A percentile compares a stretch with the other conserved stretches of the same genome.
Evolutionary conservation across 768 basidiomycete species (phyloP).

Genomic region (Fistulinella prunicolor): DNA sequence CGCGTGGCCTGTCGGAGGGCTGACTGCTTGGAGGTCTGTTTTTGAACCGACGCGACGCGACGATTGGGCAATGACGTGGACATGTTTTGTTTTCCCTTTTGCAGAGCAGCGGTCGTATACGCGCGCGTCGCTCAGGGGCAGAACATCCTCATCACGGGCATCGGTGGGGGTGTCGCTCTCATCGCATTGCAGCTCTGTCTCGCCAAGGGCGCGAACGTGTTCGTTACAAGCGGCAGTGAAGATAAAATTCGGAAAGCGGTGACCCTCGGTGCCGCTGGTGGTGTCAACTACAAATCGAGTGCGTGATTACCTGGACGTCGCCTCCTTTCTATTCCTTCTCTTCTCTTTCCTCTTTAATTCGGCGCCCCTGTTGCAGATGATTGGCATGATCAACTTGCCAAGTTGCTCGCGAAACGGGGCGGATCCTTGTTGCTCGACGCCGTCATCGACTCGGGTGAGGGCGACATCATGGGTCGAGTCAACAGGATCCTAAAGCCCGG

Average conservation of each 20-base stretch:
- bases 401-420: conserved; percentile 37
- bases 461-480: conserved; percentile 54
- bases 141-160: conserved; percentile 76
- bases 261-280: conserved; percentile 71
- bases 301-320: conserved; percentile 25
- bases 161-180: conserved; percentile 84
- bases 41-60: neutral
- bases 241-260: conserved; percentile 69
- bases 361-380: conserved; percentile 33
- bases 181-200: conserved; percentile 71
- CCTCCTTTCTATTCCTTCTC: too few relatives aligned
- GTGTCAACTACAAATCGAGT: conserved; percentile 71
- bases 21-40: conserved; percentile 82
- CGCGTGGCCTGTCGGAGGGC: conserved; percentile 72
- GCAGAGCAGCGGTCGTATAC: conserved; percentile 66
- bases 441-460: conserved; percentile 70
- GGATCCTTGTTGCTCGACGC: conserved; percentile 43
- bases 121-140: conserved; percentile 60
- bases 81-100: neutral
- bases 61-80: neutral
- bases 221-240: conserved; percentile 69
- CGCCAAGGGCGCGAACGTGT: conserved; percentile 75
- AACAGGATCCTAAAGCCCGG: conserved; percentile 52
- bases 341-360: neutral
- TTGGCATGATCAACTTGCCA: conserved; percentile 50